phyloP scores from a whole-genome alignment of 2,329 filamentous ascomycete genomes.

The Arthrobotrys entomopaga region DNA sequence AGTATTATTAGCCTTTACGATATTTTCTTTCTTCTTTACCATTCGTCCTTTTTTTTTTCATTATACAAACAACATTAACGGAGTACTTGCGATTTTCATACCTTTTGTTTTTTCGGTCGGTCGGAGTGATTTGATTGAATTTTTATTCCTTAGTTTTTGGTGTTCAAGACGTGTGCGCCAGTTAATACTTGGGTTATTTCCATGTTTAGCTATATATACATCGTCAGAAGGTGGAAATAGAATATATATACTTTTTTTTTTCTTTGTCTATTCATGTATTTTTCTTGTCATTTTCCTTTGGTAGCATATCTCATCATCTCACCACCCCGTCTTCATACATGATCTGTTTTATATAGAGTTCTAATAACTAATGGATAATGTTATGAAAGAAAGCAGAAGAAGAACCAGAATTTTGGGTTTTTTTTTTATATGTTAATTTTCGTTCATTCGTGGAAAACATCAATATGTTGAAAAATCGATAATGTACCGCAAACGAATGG shows the following conservation, averaged over 20 bases:
- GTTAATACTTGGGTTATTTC: neutral
- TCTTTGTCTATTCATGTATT: neutral
- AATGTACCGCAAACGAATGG: neutral
- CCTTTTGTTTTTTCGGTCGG: constrained; percentile 7
- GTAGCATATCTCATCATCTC: constrained; percentile 16
- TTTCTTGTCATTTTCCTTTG: neutral
- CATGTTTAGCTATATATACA: too few relatives aligned
- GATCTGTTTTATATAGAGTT: constrained; percentile 28
- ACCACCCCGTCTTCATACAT: constrained; percentile 29
- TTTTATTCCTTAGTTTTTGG: constrained; percentile 3
- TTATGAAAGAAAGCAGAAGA: constrained; percentile 11
- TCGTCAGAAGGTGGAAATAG: constrained; percentile 11
- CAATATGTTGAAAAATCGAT: constrained; percentile 13
- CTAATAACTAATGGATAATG: constrained; percentile 53
- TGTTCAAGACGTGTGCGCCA: constrained; percentile 25
- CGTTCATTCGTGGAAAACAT: neutral
- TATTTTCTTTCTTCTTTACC: constrained; percentile 9
- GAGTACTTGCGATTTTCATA: constrained; percentile 6
- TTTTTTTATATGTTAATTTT: neutral
- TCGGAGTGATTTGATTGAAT: constrained; percentile 30
- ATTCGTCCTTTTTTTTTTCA: neutral
- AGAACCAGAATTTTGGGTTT: neutral
- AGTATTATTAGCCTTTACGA: constrained; percentile 24
- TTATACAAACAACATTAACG: constrained; percentile 13
- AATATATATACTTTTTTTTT: neutral